Base-by-base conservation (phyloP, 441 rosid genomes). In the Euphorbia schlechtendalii region DNA sequence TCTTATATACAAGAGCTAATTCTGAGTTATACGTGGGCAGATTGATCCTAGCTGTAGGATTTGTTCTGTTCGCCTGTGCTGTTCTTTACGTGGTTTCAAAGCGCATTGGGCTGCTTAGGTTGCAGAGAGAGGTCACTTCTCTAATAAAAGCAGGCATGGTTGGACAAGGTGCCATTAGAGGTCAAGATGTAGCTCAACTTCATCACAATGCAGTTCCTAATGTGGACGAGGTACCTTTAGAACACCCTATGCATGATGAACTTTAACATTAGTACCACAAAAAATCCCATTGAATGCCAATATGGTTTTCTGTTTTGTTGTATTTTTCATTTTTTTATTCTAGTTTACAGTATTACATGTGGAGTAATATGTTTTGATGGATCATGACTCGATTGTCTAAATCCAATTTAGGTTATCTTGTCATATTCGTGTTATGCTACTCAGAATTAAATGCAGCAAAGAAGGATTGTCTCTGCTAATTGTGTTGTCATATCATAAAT, bases 21-120 rank as follows among this genome's bases (percentile, higher is more conserved):
- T 52, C 36, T 54, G 18, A 54, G 22, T 38, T 61, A 30, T 72
- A 21, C 66, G 27, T 62, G 57, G 62, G 65, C 86, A 87, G 97
- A 83, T 21, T 90, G 75, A 74, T 93, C 52, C 83, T 90, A 59
- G 71, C 77, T 27, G 56, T 78, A 3, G 99, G 96, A 75, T 77
- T 81, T 60, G 25, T 84, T 45, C 61, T 87, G 67, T 93, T 93
- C 78, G 75, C 86, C 25, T 80, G 74, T 71, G 93, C 91, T 43
- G 92, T 90, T 67, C 80, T 82, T 21, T 93, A 85, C 59, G 99
- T 93, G 36, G 87, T 84, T 75, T 93, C 96, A 18, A 86, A 87
- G 74, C 89, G 96, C 14, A 77, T 88, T 0, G 95, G 97, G 7
- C 58, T 93, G 36, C 81, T 93, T 62, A 81, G 56, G 69, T 74